Conservation (phyloP, 192 early-diverging fungal genomes). For the Glomus cerebriforme region DNA sequence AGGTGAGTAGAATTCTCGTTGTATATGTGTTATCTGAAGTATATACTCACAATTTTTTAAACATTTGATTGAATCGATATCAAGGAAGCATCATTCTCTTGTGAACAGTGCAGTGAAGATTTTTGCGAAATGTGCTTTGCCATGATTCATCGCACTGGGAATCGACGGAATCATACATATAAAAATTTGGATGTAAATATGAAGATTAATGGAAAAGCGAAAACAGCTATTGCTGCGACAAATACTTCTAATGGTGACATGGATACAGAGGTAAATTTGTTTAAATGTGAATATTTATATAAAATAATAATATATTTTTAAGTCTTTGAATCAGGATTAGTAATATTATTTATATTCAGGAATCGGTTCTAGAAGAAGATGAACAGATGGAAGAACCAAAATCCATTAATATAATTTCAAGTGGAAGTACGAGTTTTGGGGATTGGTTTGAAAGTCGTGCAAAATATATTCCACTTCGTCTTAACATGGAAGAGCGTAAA, state of each 20-base stretch:
- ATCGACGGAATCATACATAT: constrained; percentile 60
- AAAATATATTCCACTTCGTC: constrained; percentile 93
- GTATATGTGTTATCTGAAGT: neutral
- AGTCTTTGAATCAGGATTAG: neutral
- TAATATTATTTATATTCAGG: neutral
- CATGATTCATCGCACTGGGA: constrained; percentile 84
- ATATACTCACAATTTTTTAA: constrained; percentile 4
- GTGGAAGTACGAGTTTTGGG: constrained; percentile 55
- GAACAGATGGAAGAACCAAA: neutral
- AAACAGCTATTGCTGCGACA: no score
- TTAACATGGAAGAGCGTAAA: constrained; percentile 90
- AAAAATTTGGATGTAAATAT: constrained; percentile 33
- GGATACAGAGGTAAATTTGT: neutral
- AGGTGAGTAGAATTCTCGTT: constrained; percentile 44
- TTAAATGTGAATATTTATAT: neutral
- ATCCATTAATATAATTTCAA: constrained; percentile 24
- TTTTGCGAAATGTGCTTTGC: constrained; percentile 92
- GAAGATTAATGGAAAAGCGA: neutral
- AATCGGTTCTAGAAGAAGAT: neutral
- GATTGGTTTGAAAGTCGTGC: constrained; percentile 85
- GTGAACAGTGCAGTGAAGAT: constrained; percentile 81
- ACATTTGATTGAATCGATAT: neutral
- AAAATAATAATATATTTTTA: neutral
- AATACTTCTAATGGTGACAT: neutral
- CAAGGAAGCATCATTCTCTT: constrained; percentile 61